A percentile compares a stretch with the other conserved stretches of the same genome.
phyloP scores from a whole-genome alignment of 2,329 filamentous ascomycete species.

The Arthrinium puccinioides region DNA sequence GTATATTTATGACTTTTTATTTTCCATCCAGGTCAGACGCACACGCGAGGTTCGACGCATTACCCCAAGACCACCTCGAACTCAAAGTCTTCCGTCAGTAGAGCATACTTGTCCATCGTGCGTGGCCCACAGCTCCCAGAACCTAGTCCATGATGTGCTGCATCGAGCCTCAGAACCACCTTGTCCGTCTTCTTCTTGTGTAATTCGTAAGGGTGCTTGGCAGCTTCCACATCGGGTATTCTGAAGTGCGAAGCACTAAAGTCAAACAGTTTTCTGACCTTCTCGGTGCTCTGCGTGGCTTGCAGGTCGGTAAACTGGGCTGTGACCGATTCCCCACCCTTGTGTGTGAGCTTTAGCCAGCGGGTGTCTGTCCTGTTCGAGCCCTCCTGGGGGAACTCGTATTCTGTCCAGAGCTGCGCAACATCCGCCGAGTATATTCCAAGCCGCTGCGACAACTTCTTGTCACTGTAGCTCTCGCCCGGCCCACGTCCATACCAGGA shows the following conservation, averaged over 20 bases:
- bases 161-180: conserved; percentile 51
- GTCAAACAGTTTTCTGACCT: conserved; percentile 32
- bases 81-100: conserved; percentile 32
- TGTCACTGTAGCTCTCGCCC: conserved; percentile 61
- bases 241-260: conserved; percentile 52
- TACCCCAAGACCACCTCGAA: conserved; percentile 34
- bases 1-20: too few species aligned
- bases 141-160: conserved; percentile 55
- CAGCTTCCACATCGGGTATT: conserved; percentile 44
- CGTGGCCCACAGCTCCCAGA: conserved; percentile 55
- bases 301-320: conserved; percentile 17
- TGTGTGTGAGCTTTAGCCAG: conserved; percentile 41
- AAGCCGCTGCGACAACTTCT: conserved; percentile 51
- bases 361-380: conserved; percentile 58
- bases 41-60: too few species aligned
- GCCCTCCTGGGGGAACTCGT: conserved; percentile 62
- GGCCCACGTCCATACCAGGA: conserved; percentile 62
- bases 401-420: conserved; percentile 50
- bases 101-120: conserved; percentile 39
- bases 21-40: too few species aligned
- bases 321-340: conserved; percentile 14
- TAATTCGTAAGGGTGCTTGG: conserved; percentile 58
- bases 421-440: conserved; percentile 40
- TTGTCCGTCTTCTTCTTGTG: conserved; percentile 42
- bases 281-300: conserved; percentile 19